Evolutionary conservation across 139 green algal genomes (phyloP), one percentile per base, ranked within the genome.

Genomic region (Chlamydomonas schloesseri): DNA sequence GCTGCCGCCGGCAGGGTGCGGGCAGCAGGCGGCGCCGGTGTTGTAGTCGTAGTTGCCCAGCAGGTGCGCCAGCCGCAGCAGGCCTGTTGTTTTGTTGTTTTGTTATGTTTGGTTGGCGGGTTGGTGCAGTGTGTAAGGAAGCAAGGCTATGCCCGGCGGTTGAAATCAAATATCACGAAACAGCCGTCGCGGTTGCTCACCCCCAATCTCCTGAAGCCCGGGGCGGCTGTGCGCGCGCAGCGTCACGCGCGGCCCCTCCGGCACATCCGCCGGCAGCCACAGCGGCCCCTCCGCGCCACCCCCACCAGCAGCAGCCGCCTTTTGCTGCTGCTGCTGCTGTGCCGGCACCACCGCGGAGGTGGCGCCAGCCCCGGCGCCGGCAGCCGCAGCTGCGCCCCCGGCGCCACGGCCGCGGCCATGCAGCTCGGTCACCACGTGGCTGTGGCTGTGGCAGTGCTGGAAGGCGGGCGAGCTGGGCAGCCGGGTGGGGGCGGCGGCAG

Each of bases 11-110:
- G n/a, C n/a, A n/a, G n/a, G n/a, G n/a, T n/a, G 13, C 37, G 31
- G 17, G 29, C 29, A 31, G 60, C 17, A 68, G 78, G 42, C 10
- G 37, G 18, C 46, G 18, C 64, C 64, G 78, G 80, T 64, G 80
- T 37, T 21, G 80, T 86, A 86, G 80, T 86, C 80, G 67, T 71
- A 57, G 69, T 78, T 78, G 17, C 80, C 80, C 10, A 86, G 80
- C 31, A 86, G 70, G 24, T 94, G 84, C 6, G 65, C 77, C 17
- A 81, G 88, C 20, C 81, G 87, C 26, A 94, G 73, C 72, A 90
- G 69, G 50, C 87, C 79, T 84, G 64, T n/a, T n/a, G n/a, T n/a
- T n/a, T n/a, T n/a, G n/a, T n/a, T n/a, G n/a, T n/a, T n/a, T n/a
- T n/a, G n/a, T n/a, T n/a, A n/a, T n/a, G n/a, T n/a, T n/a, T n/a